These are phyloP conservation scores for Paraphysoderma sedebokerense DNA, from an alignment of 371 early-diverging fungal genomes.

Conservation along the genomic window DNA sequence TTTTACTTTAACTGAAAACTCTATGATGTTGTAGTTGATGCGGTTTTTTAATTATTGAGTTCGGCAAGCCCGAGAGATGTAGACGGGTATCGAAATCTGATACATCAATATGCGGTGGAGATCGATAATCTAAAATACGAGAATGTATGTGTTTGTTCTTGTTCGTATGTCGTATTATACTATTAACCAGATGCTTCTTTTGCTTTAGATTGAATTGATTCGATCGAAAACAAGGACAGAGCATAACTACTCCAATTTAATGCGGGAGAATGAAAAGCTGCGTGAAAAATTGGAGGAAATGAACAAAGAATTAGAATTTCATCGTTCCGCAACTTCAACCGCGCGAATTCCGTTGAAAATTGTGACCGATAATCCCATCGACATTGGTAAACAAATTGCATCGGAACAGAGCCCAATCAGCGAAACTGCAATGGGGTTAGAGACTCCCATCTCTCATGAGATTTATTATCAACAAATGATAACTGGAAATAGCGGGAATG, in stretches of 20 bases:
- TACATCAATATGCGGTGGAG: neutral
- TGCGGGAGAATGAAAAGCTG: slow-evolving; percentile 1
- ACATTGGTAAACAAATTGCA: too few relatives aligned
- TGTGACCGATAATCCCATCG: too few relatives aligned
- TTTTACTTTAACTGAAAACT: too few relatives aligned
- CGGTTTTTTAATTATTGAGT: neutral
- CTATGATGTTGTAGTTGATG: neutral
- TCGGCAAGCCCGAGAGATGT: neutral
- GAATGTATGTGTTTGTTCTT: neutral
- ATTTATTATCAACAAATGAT: too few relatives aligned
- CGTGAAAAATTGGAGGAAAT: neutral
- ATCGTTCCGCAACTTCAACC: too few relatives aligned
- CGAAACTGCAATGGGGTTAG: too few relatives aligned
- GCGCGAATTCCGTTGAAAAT: too few relatives aligned
- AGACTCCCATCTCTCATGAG: too few relatives aligned
- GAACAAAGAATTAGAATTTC: too few relatives aligned
- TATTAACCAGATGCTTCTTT: neutral
- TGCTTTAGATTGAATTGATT: neutral
- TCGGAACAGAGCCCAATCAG: too few relatives aligned
- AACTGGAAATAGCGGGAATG: too few relatives aligned
- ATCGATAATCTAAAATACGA: slow-evolving; percentile 1
- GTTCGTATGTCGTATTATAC: too few relatives aligned
- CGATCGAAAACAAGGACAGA: neutral
- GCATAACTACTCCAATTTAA: neutral
- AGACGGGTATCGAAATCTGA: neutral